Evolutionary conservation across 495 filamentous ascomycete species (phyloP).

Genomic region (Elaphomyces granulatus): DNA sequence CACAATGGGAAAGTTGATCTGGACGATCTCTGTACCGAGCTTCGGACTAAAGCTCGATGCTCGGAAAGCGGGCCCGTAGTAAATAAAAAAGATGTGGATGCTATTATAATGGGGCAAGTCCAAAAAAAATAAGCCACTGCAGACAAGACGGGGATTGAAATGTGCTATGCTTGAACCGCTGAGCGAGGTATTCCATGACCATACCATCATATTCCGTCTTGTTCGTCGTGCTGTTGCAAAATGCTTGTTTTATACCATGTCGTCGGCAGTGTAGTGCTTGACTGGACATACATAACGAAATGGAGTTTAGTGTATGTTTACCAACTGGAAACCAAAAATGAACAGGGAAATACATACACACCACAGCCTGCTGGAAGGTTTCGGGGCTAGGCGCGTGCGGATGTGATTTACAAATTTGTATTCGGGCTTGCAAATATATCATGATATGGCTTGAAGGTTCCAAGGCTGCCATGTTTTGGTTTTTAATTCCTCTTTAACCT

Average conservation of each 20-base stretch:
- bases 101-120: slow-evolving; percentile 45
- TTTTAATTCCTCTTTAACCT: too few relatives aligned
- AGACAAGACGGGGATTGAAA: too few relatives aligned
- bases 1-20: slow-evolving; percentile 82
- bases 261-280: too few relatives aligned
- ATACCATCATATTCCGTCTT: too few relatives aligned
- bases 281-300: too few relatives aligned
- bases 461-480: too few relatives aligned
- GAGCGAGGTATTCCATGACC: too few relatives aligned
- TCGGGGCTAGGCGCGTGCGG: not conserved
- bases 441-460: too few relatives aligned
- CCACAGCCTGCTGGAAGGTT: not conserved
- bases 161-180: too few relatives aligned
- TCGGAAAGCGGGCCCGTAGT: slow-evolving; percentile 88
- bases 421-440: not conserved
- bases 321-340: not conserved
- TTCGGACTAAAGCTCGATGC: slow-evolving; percentile 94
- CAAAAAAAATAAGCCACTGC: not conserved
- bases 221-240: not conserved
- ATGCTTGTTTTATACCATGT: not conserved
- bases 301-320: not conserved
- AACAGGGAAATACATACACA: not conserved
- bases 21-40: slow-evolving; percentile 79
- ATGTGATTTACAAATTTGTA: not conserved
- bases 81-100: slow-evolving; percentile 74